phyloP scores from a whole-genome alignment of 257 asterid genomes.

The Solanum dulcamara region DNA sequence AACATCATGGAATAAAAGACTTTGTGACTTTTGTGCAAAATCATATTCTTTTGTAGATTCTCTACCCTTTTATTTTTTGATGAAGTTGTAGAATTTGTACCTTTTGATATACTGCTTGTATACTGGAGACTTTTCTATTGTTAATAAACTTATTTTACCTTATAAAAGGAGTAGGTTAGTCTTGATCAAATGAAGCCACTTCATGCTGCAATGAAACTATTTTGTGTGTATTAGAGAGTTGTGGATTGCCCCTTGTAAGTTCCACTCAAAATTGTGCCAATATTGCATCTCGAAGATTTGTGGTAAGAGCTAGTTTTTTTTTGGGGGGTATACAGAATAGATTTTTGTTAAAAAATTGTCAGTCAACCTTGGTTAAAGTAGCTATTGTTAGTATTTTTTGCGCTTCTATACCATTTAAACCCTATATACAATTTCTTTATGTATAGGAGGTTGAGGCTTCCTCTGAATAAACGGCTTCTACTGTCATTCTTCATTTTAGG shows the following conservation, averaged over 20 bases:
- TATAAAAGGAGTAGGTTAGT: not conserved
- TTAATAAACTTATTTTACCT: not conserved
- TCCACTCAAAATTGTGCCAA: not conserved
- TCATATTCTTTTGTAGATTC: not conserved
- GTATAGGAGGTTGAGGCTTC: constrained; percentile 64
- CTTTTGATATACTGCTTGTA: not conserved
- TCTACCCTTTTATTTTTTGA: not conserved
- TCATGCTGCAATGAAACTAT: not conserved
- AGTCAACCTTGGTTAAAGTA: not conserved
- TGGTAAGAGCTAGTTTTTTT: not conserved
- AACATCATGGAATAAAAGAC: not conserved
- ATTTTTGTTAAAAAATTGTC: not conserved
- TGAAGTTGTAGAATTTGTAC: not conserved
- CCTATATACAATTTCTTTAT: not conserved
- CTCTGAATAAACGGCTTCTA: constrained; percentile 49
- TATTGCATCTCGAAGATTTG: not conserved
- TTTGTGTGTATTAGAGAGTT: not conserved
- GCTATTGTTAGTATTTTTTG: not conserved
- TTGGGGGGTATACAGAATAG: not conserved
- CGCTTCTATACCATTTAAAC: not conserved
- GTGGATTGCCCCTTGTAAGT: not conserved
- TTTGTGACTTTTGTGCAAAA: not conserved
- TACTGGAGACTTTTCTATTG: not conserved
- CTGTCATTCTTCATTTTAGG: constrained; percentile 87
- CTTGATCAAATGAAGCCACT: not conserved